A percentile compares a stretch with the other conserved stretches of the same genome.
Conservation (phyloP, 345 rosid species). For the Fremontodendron californicum region DNA sequence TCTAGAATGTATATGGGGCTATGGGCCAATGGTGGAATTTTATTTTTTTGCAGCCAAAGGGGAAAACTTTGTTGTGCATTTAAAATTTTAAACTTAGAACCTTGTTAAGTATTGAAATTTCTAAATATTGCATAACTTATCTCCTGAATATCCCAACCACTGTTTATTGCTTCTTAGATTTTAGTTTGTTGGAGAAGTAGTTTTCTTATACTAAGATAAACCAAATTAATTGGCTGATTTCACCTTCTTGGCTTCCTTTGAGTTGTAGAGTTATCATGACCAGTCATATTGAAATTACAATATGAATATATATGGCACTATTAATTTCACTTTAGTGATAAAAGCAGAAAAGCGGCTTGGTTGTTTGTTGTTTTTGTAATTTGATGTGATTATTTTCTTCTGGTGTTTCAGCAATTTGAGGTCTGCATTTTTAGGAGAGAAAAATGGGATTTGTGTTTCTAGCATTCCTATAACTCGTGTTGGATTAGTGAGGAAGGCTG, state of each 20-base stretch:
- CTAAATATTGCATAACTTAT: neutral
- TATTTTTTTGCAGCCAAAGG: neutral
- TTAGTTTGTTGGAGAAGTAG: neutral
- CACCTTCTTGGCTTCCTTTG: neutral
- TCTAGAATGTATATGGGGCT: neutral
- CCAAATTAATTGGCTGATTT: neutral
- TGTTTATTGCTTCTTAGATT: neutral
- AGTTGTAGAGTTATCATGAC: neutral
- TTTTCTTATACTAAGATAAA: neutral
- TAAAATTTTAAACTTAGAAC: neutral
- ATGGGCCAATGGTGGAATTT: neutral
- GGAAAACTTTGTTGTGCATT: neutral
- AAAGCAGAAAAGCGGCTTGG: neutral
- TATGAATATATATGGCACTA: neutral
- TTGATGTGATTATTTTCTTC: conserved; percentile 1
- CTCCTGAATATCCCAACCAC: neutral
- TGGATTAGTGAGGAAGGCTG: conserved; percentile 42
- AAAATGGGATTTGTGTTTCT: conserved; percentile 34
- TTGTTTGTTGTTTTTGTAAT: neutral
- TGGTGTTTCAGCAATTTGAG: conserved; percentile 55
- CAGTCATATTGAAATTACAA: neutral
- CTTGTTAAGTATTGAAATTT: neutral
- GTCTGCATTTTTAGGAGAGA: conserved; percentile 66
- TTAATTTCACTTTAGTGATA: neutral
- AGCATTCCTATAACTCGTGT: conserved; percentile 34